These are phyloP conservation scores for Macadamia integrifolia DNA, from an alignment of 164 flowering plant species.

Conservation along the genomic window DNA sequence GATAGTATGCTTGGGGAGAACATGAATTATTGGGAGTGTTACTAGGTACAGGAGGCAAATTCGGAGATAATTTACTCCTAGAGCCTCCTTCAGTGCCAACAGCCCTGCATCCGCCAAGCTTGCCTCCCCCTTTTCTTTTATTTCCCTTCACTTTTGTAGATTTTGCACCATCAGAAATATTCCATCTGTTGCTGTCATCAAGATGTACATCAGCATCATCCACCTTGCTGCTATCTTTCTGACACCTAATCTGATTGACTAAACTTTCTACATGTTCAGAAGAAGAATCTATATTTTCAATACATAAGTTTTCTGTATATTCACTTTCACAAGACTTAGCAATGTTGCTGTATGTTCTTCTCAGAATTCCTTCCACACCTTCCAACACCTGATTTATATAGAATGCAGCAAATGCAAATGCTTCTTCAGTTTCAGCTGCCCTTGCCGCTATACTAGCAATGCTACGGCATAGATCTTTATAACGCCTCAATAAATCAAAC, in stretches of 20 bases:
- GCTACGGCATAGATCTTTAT: constrained; percentile 24
- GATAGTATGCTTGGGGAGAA: constrained; percentile 16
- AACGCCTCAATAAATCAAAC: constrained; percentile 20
- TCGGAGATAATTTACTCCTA: too few relatives aligned
- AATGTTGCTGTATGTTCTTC: constrained; percentile 16
- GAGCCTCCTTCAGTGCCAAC: constrained; percentile 6
- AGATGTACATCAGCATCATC: too few relatives aligned
- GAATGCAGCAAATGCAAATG: constrained; percentile 25
- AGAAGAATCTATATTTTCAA: constrained; percentile 16
- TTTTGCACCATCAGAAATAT: too few relatives aligned
- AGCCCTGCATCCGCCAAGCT: constrained; percentile 7
- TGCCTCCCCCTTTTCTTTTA: too few relatives aligned
- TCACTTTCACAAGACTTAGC: constrained; percentile 25
- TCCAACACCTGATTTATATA: constrained; percentile 28
- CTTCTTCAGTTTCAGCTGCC: constrained; percentile 30
- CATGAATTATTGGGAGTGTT: constrained; percentile 16
- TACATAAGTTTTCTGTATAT: constrained; percentile 16
- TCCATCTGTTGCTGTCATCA: too few relatives aligned
- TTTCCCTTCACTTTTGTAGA: too few relatives aligned
- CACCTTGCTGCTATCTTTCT: too few relatives aligned
- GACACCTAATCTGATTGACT: too few relatives aligned
- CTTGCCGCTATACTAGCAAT: constrained; percentile 24
- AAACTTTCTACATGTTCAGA: too few relatives aligned
- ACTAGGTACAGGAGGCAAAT: constrained; percentile 5
- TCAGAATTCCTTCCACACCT: constrained; percentile 30